Evolutionary conservation across 2,329 filamentous ascomycete species (phyloP).

Genomic region (Clarireedia hainanense): DNA sequence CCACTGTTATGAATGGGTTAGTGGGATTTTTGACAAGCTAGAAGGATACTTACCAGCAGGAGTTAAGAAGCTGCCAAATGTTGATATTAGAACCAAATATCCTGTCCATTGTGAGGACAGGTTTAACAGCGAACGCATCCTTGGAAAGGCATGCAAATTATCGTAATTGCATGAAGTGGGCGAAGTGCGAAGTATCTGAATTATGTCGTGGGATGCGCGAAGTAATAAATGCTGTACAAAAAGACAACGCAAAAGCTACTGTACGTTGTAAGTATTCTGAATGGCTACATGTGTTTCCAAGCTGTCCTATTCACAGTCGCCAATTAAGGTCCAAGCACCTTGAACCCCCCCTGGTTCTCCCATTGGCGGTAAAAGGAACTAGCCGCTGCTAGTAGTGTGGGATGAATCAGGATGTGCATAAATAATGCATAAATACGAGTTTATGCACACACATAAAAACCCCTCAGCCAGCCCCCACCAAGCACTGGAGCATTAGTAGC

Average conservation of each 20-base stretch:
- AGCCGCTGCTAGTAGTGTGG: not conserved
- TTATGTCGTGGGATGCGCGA: not conserved
- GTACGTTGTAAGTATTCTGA: too few relatives aligned
- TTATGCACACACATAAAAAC: not conserved
- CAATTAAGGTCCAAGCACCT: not conserved
- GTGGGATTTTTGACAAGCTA: not conserved
- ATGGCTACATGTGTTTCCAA: constrained; percentile 6
- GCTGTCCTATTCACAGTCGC: constrained; percentile 12
- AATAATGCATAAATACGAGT: not conserved
- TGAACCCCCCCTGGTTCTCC: not conserved
- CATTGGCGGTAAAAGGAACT: not conserved
- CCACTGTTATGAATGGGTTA: constrained; percentile 41
- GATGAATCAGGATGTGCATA: not conserved
- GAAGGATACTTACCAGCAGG: constrained; percentile 45
- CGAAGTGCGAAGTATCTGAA: not conserved
- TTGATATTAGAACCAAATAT: constrained; percentile 50
- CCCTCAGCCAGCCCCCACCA: not conserved
- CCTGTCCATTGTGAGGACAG: constrained; percentile 57
- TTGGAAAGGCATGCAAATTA: not conserved
- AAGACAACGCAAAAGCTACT: not conserved
- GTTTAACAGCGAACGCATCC: constrained; percentile 25
- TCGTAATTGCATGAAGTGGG: not conserved
- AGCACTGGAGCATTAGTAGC: constrained; percentile 2
- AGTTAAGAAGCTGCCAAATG: constrained; percentile 52
- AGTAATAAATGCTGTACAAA: not conserved